Evolutionary conservation across 306 rosid genomes (phyloP), one percentile per base, ranked within the genome.

Genomic region (Prunus persica): DNA sequence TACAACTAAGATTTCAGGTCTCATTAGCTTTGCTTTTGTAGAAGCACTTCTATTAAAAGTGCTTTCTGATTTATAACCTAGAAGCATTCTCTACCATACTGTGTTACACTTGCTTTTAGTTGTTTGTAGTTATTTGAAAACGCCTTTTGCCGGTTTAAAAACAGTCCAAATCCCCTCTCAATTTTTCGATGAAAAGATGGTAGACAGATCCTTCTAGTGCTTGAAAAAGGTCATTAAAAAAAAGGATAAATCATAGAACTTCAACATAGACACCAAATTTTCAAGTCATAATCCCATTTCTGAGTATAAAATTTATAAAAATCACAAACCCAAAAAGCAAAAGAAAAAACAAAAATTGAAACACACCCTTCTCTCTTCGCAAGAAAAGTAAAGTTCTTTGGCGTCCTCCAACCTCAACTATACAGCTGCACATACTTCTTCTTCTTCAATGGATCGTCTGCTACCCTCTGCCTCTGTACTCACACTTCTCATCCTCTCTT

Each of bases 351-450:
- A 11, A 2, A 18, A 55, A 56, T 5, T 5, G 19, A 0, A 46
- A 46, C 56, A 47, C 65, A 74, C 73, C 16, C 18, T 14, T 43
- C 43, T 72, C 70, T 18, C 65, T 28, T 75, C 74, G 64, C 86
- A 78, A 70, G 79, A 66, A 88, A 90, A 87, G 89, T 86, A 85
- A 83, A 87, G 83, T 80, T 74, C 76, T 62, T 79, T 84, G 78
- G 49, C 32, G 61, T 67, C 18, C 2, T 38, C 43, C 43, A 38
- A 38, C 9, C 43, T 38, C 43, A 38, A 38, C 43, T 2, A 20
- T 52, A 65, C 67, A 34, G 41, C 43, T 7, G 1, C 43, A 38
- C 43, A 38, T 57, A 38, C 34, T 76, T 55, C 77, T 15, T 16
- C 22, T 76, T 45, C 69, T 57, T 5, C 20, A 8, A 91, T 91